Evolutionary conservation across 768 basidiomycete genomes (phyloP).

Genomic region (Amanita polypyramis): DNA sequence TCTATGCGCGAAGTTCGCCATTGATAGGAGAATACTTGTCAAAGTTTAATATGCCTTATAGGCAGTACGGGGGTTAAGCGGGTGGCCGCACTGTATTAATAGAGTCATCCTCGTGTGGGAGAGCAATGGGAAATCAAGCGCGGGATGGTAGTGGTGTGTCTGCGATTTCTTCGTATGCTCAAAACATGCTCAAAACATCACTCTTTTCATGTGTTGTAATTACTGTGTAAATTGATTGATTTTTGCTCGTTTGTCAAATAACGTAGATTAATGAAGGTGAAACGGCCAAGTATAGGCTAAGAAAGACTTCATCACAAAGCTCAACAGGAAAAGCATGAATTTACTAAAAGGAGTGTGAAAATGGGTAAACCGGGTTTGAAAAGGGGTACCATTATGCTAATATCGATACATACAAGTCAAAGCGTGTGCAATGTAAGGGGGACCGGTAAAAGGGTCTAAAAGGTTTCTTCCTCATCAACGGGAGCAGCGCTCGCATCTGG

Average conservation of each 20-base stretch:
- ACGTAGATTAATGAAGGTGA: background rate
- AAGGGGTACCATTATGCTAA: conserved; percentile 5
- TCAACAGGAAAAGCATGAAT: background rate
- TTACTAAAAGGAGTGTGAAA: background rate
- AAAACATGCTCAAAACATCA: too few species aligned
- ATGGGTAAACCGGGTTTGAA: background rate
- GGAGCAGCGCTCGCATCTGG: conserved; percentile 43
- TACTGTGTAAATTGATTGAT: background rate
- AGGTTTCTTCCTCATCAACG: conserved; percentile 78
- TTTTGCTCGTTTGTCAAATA: background rate
- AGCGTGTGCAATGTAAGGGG: background rate
- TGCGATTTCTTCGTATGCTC: too few species aligned
- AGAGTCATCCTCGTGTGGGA: background rate
- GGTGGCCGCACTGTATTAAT: background rate
- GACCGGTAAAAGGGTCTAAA: conserved; percentile 21
- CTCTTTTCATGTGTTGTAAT: too few species aligned
- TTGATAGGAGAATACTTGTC: conserved; percentile 31
- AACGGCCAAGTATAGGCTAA: background rate
- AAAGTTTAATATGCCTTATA: conserved; percentile 27
- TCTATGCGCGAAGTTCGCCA: conserved; percentile 35
- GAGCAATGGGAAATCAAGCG: too few species aligned
- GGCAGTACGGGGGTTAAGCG: background rate
- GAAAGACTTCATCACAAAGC: background rate
- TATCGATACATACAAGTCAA: conserved; percentile 11
- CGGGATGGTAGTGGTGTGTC: too few species aligned